Evolutionary conservation across 2,329 filamentous ascomycete genomes (phyloP), one percentile per base, ranked within the genome.

Genomic region (Mariannaea elegans): DNA sequence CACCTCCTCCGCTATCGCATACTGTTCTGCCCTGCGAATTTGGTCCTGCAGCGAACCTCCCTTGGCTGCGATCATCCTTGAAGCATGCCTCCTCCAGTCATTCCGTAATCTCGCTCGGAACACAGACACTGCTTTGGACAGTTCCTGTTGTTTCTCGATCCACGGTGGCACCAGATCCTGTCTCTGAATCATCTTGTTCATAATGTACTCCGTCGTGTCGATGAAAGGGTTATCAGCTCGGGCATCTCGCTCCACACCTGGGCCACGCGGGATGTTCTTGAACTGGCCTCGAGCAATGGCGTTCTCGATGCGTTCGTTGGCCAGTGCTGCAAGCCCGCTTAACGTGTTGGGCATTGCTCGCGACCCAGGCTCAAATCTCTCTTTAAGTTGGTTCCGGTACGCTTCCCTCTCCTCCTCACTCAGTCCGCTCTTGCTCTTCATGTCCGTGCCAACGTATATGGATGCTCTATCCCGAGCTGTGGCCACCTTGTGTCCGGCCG

Each of bases 91-190:
- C 72, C 86, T 88, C 94, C 94, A 98, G 68, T 97, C 93, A 38
- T 83, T 86, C 32, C 94, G 82, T 61, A 98, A 72, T n/a, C 92
- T 81, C 2, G 81, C 78, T 2, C 95, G 85, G 72, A 99, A 97
- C 1, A 83, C 82, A 12, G 82, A 84, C 1, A 89, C 84, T 0
- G 91, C 85, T 61, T 86, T 87, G 10, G 88, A 84, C 6, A 98
- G 80, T 70, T 97, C 93, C 73, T 98, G 94, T 75, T 99, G 95
- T 78, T 97, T 98, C 77, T 99, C 95, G 60, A 99, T 98, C 95
- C 95, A 99, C 0, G 94, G 94, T 1, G 95, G 95, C 1, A 97
- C 92, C 60, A 98, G 92, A 18, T 97, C 94, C 76, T 99, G 95
- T 59, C 91, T 90, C 78, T 97, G 92, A 64, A 99, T 97, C 81